These are phyloP conservation scores for Fraxinus sp. DNA, from an alignment of 305 asterid species.

Conservation along the genomic window DNA sequence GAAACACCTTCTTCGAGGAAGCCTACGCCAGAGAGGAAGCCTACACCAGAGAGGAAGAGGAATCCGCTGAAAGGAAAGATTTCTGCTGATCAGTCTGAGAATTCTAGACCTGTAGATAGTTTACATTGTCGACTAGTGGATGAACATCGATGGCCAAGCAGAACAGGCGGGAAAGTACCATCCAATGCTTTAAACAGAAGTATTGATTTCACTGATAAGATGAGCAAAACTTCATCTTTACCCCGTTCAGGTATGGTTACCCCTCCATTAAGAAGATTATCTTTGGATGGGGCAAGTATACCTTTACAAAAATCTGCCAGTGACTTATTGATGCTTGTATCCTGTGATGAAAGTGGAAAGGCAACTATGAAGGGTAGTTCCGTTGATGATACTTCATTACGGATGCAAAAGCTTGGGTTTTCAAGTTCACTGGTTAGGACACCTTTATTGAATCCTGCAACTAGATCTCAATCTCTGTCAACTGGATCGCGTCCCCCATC, in stretches of 20 bases:
- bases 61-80: conserved; percentile 66
- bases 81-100: conserved; percentile 62
- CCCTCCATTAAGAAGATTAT: conserved; percentile 58
- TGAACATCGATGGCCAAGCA: conserved; percentile 84
- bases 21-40: conserved; percentile 44
- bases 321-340: conserved; percentile 40
- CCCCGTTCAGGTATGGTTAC: conserved; percentile 36
- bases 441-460: conserved; percentile 40
- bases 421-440: conserved; percentile 57
- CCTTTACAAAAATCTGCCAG: conserved; percentile 55
- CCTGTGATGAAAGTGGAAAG: conserved; percentile 41
- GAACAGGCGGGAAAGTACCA: conserved; percentile 44
- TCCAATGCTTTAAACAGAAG: conserved; percentile 43
- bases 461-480: conserved; percentile 46
- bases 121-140: conserved; percentile 55
- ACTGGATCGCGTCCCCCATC: conserved; percentile 52
- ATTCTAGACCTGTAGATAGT: conserved; percentile 68
- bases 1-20: conserved; percentile 21
- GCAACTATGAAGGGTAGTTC: conserved; percentile 17
- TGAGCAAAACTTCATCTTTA: conserved; percentile 37
- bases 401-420: conserved; percentile 39
- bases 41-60: conserved; percentile 73
- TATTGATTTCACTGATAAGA: conserved; percentile 57
- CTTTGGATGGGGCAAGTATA: conserved; percentile 58
- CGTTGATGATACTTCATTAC: conserved; percentile 43